Conservation (phyloP, 768 basidiomycete species). For the Pholiota conissans region DNA sequence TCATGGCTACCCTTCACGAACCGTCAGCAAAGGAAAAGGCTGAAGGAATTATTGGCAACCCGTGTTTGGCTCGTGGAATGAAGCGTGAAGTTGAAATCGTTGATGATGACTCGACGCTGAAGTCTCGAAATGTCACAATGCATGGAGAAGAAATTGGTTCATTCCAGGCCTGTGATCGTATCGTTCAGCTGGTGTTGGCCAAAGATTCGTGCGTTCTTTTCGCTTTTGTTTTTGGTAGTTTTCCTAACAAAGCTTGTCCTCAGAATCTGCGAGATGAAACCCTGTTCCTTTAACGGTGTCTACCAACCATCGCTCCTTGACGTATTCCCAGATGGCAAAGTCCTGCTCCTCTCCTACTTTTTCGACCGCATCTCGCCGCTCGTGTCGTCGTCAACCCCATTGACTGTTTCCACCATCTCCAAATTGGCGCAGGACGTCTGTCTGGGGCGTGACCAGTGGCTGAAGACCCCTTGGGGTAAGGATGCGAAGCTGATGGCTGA, state of each 20-base stretch:
- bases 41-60: constrained; percentile 55
- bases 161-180: constrained; percentile 82
- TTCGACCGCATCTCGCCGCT: constrained; percentile 91
- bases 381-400: constrained; percentile 31
- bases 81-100: constrained; percentile 63
- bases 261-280: constrained; percentile 86
- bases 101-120: constrained; percentile 40
- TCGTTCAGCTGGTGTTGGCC: constrained; percentile 88
- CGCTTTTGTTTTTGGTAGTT: neutral
- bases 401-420: constrained; percentile 61
- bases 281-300: constrained; percentile 96
- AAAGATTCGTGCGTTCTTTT: constrained; percentile 79
- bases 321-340: constrained; percentile 81
- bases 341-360: constrained; percentile 96
- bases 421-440: constrained; percentile 74
- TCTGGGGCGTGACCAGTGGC: constrained; percentile 63
- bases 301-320: constrained; percentile 94
- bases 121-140: constrained; percentile 75
- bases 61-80: constrained; percentile 77
- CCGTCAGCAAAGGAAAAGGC: constrained; percentile 19
- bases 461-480: constrained; percentile 40
- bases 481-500: constrained; percentile 49
- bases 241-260: constrained; percentile 1
- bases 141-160: constrained; percentile 76
- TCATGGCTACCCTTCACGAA: constrained; percentile 57